Evolutionary conservation across 2,329 filamentous ascomycete genomes (phyloP), one percentile per base, ranked within the genome.

Genomic region (Ophiocordyceps camponoti-leonardi): DNA sequence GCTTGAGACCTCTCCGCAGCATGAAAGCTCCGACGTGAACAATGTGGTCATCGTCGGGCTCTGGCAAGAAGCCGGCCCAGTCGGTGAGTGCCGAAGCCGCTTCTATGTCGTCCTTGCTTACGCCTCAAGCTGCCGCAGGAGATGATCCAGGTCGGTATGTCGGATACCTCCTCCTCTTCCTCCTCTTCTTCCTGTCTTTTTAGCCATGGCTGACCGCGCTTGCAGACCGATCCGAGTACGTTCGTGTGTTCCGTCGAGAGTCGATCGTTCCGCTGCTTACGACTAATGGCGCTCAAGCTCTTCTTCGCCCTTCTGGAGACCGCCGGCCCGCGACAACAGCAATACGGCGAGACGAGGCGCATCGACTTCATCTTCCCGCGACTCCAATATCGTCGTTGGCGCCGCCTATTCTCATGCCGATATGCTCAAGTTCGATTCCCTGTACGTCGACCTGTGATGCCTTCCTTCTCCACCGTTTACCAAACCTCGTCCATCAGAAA

Each of bases 141-240:
- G 75, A 98, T 98, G 92, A 86, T 95, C 56, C 90, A 98, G 83
- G 88, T 98, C 72, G 90, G 92, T 96, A 81, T 58, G 73, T 71
- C 46, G 46, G 40, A 45, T 35, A 23, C 39, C 48, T 53, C 47
- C 47, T 49, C 26, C 20, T 41, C 16, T 20, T 41, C 47, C 19
- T 28, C 39, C 47, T 53, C 47, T 48, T 49, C 39, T 28, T 28
- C 26, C 2, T 28, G 7, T 28, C 26, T 28, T 28, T 28, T 10
- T 2, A 28, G 45, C 44, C 22, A 42, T 51, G 46, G 47, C 58
- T 62, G 47, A 62, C 53, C 22, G 42, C 50, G 52, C 50, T 49
- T 50, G 49, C 53, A 81, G 77, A 80, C 53, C 71, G 76, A 60
- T 75, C 75, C 52, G 76, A 79, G 77, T 80, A 74, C 54, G 75